Percentiles rank a stretch among this genome's conserved stretches.
Conservation (phyloP, 2,329 filamentous ascomycete species). For the Alternaria panax region DNA sequence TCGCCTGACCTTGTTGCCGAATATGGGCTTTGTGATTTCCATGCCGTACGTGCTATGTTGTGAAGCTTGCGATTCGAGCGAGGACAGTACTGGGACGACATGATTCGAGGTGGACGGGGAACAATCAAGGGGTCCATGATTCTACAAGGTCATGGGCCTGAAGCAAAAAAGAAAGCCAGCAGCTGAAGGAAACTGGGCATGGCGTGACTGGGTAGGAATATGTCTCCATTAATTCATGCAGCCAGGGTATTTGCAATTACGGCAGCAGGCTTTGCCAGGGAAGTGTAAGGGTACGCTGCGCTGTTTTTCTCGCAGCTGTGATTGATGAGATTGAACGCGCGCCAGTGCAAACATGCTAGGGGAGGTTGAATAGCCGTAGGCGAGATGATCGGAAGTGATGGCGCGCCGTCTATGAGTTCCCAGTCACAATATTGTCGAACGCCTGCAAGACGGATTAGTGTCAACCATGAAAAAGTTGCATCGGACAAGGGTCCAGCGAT, state of each 20-base stretch:
- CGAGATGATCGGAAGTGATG: neutral
- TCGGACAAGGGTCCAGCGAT: neutral
- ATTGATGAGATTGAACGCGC: neutral
- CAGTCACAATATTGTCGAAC: neutral
- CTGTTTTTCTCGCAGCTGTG: neutral
- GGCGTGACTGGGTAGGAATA: neutral
- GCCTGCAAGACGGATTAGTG: neutral
- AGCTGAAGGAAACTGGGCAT: neutral
- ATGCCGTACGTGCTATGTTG: neutral
- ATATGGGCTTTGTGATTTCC: neutral
- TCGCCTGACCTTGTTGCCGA: neutral
- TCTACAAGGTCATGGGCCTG: neutral
- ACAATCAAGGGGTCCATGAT: neutral
- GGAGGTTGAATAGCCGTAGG: neutral
- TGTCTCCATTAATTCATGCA: neutral
- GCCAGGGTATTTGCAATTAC: constrained; percentile 2
- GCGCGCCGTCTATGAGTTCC: neutral
- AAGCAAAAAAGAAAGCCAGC: neutral
- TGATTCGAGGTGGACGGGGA: neutral
- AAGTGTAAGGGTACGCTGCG: neutral
- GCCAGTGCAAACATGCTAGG: neutral
- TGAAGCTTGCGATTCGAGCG: neutral
- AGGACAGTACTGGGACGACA: neutral
- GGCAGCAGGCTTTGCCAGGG: neutral
- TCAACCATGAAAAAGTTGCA: neutral